Percentiles rank a stretch among this genome's conserved stretches.
phyloP scores from a whole-genome alignment of 2,329 filamentous ascomycete genomes.

The Pseudogymnoascus sp. region DNA sequence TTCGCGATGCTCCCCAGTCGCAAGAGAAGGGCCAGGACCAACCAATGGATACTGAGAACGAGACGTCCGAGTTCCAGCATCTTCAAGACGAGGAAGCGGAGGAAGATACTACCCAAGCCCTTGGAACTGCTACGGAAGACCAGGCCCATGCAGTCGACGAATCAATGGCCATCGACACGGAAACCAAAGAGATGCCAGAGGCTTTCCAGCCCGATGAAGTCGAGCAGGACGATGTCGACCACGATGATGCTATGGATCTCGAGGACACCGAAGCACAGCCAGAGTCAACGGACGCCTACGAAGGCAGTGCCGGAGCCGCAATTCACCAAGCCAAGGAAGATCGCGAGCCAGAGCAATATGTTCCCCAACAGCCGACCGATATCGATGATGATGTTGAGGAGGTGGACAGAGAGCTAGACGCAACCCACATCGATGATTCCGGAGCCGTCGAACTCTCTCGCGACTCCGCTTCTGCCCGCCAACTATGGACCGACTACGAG shows the following conservation, averaged over 20 bases:
- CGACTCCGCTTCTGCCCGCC: conserved; percentile 54
- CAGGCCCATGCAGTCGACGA: conserved; percentile 82
- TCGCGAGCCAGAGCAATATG: conserved; percentile 33
- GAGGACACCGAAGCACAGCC: conserved; percentile 34
- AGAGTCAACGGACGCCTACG: conserved; percentile 42
- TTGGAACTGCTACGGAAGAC: conserved; percentile 82
- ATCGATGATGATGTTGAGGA: conserved; percentile 33
- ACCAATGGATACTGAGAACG: conserved; percentile 41
- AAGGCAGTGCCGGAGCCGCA: conserved; percentile 52
- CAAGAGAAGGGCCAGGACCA: conserved; percentile 32
- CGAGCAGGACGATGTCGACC: conserved; percentile 40
- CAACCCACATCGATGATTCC: conserved; percentile 55
- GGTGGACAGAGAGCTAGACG: conserved; percentile 53
- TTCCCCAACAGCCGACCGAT: conserved; percentile 28
- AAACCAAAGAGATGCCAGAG: conserved; percentile 53
- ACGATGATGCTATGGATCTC: conserved; percentile 36
- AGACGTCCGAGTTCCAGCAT: conserved; percentile 89
- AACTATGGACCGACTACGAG: conserved; percentile 82
- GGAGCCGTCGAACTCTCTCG: conserved; percentile 17
- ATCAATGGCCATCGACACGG: conserved; percentile 75
- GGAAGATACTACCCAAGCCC: conserved; percentile 74
- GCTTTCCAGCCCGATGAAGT: conserved; percentile 35
- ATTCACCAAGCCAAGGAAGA: conserved; percentile 40
- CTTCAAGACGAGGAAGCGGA: conserved; percentile 73
- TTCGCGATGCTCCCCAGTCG: conserved; percentile 46